Evolutionary conservation across 768 basidiomycete species (phyloP), one percentile per base, ranked within the genome.

Genomic region (Calocybe indica): DNA sequence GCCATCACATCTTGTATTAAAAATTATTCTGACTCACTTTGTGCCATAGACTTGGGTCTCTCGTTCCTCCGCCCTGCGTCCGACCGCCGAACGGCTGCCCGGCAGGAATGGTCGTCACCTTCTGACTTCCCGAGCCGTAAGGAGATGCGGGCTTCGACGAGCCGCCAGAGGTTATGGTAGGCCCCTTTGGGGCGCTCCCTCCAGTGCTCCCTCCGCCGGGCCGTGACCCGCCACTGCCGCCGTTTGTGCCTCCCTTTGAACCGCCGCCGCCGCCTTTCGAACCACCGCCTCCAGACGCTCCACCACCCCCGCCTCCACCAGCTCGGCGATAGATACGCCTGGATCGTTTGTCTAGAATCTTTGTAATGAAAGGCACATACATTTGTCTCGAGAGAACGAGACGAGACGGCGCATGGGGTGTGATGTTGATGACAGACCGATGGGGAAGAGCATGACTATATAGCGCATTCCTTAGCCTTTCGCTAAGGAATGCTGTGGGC

Each of bases 11-110:
- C 42, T 35, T 3, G 7, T 10, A 48, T 51, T 0, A 49, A 31
- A 45, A 5, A 43, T 5, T 29, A 43, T 5, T 12, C 11, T 9
- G 37, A 58, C 62, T 29, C 42, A 74, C 74, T 55, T 61, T 13
- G 61, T 62, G 3, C 75, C 75, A 35, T 48, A 74, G 7, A 76
- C 44, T 35, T 72, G 57, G n/a, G 15, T 38, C 43, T 35, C 79
- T 62, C 0, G 62, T 67, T 3, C 64, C 79, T 2, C 79, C 79
- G 7, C 79, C 76, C 0, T 62, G 62, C 0, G 54, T 52, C 5
- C 77, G 64, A 1, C 70, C 71, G 5, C 65, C 53, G 50, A 72
- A 73, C 5, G 51, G 11, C 15, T 66, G 61, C 2, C 71, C 70
- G 5, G 59, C 29, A 0, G 71, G 57, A 35, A 75, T 74, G 0